Evolutionary conservation across 169 alveolate species (phyloP).

Genomic region (Cryptosporidium parvum): DNA sequence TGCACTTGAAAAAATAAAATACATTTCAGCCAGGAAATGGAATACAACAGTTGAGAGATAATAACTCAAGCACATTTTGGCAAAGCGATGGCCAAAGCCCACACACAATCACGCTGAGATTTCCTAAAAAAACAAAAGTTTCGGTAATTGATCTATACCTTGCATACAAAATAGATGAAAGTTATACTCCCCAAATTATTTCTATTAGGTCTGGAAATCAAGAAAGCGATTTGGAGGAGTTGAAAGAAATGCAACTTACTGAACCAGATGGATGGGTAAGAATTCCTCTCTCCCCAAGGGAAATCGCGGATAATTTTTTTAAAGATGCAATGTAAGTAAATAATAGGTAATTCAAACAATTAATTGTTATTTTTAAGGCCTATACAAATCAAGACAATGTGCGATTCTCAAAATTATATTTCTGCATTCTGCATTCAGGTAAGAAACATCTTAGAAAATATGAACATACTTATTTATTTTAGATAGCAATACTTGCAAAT

Average conservation of each 20-base stretch:
- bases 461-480: constrained; percentile 21
- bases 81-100: constrained; percentile 88
- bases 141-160: constrained; percentile 85
- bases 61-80: constrained; percentile 87
- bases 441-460: not conserved
- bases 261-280: constrained; percentile 76
- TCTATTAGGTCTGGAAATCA: constrained; percentile 85
- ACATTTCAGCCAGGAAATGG: constrained; percentile 78
- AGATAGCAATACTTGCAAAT: constrained; percentile 85
- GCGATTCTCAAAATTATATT: constrained; percentile 78
- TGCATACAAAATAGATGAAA: constrained; percentile 86
- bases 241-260: constrained; percentile 67
- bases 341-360: constrained; percentile 78
- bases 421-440: constrained; percentile 75
- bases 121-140: constrained; percentile 82
- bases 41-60: constrained; percentile 85
- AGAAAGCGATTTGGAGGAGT: constrained; percentile 79
- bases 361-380: constrained; percentile 78
- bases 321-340: constrained; percentile 83
- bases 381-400: constrained; percentile 81
- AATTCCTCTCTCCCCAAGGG: constrained; percentile 77
- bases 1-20: not conserved
- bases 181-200: constrained; percentile 87
- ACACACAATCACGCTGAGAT: constrained; percentile 86
- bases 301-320: constrained; percentile 78